Evolutionary conservation across 805 yeast species (phyloP).

Genomic region (Myxozyma monticola): DNA sequence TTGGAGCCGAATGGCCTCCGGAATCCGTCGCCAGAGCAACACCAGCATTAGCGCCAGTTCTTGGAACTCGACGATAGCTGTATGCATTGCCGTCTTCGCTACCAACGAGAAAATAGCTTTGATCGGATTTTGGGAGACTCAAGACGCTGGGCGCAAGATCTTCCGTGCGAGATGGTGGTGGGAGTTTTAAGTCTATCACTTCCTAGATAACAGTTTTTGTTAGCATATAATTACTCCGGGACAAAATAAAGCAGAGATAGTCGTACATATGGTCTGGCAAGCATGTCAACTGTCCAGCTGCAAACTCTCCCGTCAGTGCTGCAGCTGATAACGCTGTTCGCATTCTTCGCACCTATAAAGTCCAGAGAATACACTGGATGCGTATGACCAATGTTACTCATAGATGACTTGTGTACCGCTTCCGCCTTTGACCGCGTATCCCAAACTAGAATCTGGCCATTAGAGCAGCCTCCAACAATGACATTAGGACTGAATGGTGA

Average conservation of each 20-base stretch:
- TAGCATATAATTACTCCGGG: neutral
- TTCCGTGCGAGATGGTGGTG: slow-evolving; percentile 31
- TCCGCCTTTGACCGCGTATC: slow-evolving; percentile 41
- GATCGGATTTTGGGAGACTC: slow-evolving; percentile 35
- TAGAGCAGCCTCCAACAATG: slow-evolving; percentile 49
- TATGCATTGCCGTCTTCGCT: slow-evolving; percentile 42
- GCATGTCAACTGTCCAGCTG: slow-evolving; percentile 42
- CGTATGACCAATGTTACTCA: slow-evolving; percentile 39
- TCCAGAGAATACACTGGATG: slow-evolving; percentile 39
- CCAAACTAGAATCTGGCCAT: slow-evolving; percentile 56
- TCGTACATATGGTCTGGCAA: slow-evolving; percentile 38
- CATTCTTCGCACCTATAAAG: slow-evolving; percentile 35
- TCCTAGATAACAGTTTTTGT: slow-evolving; percentile 27
- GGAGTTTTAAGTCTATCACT: slow-evolving; percentile 33
- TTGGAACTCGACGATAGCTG: slow-evolving; percentile 38
- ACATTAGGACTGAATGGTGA: slow-evolving; percentile 44
- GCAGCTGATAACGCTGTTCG: slow-evolving; percentile 39
- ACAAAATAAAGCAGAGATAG: neutral
- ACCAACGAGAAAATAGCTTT: slow-evolving; percentile 40
- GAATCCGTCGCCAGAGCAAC: slow-evolving; percentile 33
- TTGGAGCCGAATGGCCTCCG: slow-evolving; percentile 41
- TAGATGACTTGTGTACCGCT: slow-evolving; percentile 40
- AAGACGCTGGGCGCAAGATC: slow-evolving; percentile 39
- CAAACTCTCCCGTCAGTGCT: slow-evolving; percentile 44
- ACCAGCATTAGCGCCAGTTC: slow-evolving; percentile 38